Percentiles rank a stretch among this genome's conserved stretches.
Conservation (phyloP, 1,284 basidiomycete genomes). For the Irpex lacteus region DNA sequence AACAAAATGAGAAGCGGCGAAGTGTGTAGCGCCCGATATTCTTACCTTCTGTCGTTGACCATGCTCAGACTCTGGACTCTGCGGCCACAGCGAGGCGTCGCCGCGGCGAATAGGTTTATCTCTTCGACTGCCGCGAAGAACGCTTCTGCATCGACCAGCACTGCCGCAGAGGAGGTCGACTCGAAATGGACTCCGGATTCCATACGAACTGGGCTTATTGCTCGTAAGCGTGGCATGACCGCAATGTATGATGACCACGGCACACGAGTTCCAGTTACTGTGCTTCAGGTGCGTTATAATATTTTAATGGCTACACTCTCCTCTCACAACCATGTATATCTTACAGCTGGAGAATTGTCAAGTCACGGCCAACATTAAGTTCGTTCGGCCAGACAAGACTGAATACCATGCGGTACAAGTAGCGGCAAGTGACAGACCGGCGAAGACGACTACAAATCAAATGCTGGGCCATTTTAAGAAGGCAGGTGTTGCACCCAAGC, state of each 20-base stretch:
- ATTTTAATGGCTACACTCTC: neutral
- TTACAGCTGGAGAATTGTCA: conserved; percentile 78
- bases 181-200: conserved; percentile 85
- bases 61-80: conserved; percentile 56
- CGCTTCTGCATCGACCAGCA: conserved; percentile 31
- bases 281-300: conserved; percentile 76
- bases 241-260: conserved; percentile 92
- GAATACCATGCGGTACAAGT: conserved; percentile 87
- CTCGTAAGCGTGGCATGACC: conserved; percentile 95
- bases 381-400: conserved; percentile 58
- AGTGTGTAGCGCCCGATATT: conserved; percentile 5
- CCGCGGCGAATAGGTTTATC: conserved; percentile 35
- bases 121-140: conserved; percentile 35
- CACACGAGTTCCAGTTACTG: conserved; percentile 85
- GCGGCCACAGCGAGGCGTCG: conserved; percentile 32
- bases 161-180: conserved; percentile 23
- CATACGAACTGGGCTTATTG: conserved; percentile 91
- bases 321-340: neutral
- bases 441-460: conserved; percentile 66
- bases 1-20: conserved; percentile 3
- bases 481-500: conserved; percentile 84
- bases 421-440: conserved; percentile 70
- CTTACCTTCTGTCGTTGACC: conserved; percentile 11
- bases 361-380: conserved; percentile 75
- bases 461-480: conserved; percentile 88